Conservation (phyloP, 1,284 basidiomycete species). For the Phellopilus nigrolimitatus region DNA sequence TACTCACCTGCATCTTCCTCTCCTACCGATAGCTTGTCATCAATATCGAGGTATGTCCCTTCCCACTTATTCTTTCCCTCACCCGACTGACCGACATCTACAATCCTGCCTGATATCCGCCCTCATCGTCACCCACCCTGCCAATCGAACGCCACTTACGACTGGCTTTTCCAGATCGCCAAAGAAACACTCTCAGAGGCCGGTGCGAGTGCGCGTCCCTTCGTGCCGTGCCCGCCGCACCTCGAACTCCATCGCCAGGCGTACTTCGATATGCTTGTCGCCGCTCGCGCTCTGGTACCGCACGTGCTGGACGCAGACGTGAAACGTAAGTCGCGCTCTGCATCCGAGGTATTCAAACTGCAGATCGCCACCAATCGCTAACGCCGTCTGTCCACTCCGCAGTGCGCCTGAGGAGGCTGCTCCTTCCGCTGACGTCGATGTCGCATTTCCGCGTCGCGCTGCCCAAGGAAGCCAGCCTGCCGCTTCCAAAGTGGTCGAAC, state of each 20-base stretch:
- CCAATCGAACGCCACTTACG: background rate
- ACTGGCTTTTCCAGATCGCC: constrained; percentile 8
- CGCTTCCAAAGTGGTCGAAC: background rate
- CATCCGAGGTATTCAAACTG: no score
- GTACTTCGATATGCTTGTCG: constrained; percentile 16
- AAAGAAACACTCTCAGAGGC: constrained; percentile 15
- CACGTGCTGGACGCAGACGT: constrained; percentile 8
- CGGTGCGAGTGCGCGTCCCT: constrained; percentile 14
- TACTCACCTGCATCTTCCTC: background rate
- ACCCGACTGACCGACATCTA: background rate
- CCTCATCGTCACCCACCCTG: background rate
- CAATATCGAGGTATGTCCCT: constrained; percentile 12
- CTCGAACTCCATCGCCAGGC: constrained; percentile 7
- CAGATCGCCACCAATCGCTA: no score
- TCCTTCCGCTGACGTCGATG: constrained; percentile 15
- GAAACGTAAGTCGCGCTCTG: constrained; percentile 16
- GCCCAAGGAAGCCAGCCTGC: background rate
- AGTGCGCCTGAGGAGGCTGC: constrained; percentile 16
- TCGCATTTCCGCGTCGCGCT: constrained; percentile 13
- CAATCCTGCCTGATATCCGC: background rate
- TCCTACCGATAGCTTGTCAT: constrained; percentile 3
- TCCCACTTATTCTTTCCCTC: background rate
- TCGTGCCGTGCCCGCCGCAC: constrained; percentile 12
- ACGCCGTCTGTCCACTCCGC: no score
- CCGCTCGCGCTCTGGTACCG: constrained; percentile 12